Base-by-base conservation (phyloP, 2,329 filamentous ascomycete genomes). In the Drechslerella dactyloides region DNA sequence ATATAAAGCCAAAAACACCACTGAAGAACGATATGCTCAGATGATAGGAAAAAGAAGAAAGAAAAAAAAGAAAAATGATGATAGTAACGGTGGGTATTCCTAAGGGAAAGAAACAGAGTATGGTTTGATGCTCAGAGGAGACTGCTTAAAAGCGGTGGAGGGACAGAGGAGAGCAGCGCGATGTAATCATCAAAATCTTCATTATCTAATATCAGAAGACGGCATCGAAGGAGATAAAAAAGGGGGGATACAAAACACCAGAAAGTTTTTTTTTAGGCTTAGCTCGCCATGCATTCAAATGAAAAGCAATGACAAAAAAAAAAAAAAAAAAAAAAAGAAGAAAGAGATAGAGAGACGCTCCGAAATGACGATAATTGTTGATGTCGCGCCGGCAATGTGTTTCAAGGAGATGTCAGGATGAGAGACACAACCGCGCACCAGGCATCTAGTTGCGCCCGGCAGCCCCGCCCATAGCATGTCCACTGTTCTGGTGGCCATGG, bases 401-500 rank as follows among this genome's bases (percentile, higher is more conserved):
- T 40, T 44, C 21, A 19, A 10, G 35, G 23, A 19, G 24, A 13
- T 37, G 33, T 33, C 11, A 46, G 17, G 44, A 57, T n/a, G n/a
- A 57, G n/a, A 17, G 51, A 17, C 27, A 33, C 27, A 61, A 57
- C 19, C 27, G 24, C 23, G 15, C n/a, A 35, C 10, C 44, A 19
- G 10, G 21, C 27, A 48, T 44, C 60, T 56, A 72, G 48, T 48
- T 56, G 35, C 68, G 68, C 55, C 64, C 51, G 30, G 68, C 44
- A 8, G 68, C 42, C n/a, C 68, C 68, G 24, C 64, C 65, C n/a
- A 60, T 8, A 33, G 44, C 51, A 57, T 72, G 68, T 37, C 60
- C 56, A n/a, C 44, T 59, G 37, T 52, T 66, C 35, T 79, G 27
- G 81, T 79, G 70, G 82, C 82, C 8, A 83, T 82, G 76, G 85